Percentiles rank a stretch among this genome's conserved stretches.
Conservation (phyloP, 306 rosid genomes). For the Psophocarpus tetragonolobus region DNA sequence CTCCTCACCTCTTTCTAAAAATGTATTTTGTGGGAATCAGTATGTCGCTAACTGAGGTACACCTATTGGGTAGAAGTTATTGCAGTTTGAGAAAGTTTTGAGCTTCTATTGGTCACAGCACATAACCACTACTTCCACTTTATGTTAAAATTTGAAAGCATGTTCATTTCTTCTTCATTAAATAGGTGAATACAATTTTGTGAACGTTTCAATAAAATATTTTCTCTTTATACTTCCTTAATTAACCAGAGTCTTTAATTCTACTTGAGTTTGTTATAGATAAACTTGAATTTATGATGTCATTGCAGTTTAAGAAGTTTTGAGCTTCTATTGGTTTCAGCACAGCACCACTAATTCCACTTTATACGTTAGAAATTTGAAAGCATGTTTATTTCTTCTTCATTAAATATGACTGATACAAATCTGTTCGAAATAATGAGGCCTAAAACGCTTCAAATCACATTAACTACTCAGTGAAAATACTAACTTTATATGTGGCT, state of each 20-base stretch:
- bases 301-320: not conserved
- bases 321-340: not conserved
- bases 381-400: not conserved
- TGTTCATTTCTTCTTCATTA: too few relatives aligned
- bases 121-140: too few relatives aligned
- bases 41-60: too few relatives aligned
- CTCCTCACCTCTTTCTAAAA: too few relatives aligned
- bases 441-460: not conserved
- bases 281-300: conserved; percentile 12
- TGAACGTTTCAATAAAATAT: too few relatives aligned
- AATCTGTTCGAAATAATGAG: conserved; percentile 5
- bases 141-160: too few relatives aligned
- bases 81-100: too few relatives aligned
- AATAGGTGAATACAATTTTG: too few relatives aligned
- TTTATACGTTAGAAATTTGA: not conserved
- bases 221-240: too few relatives aligned
- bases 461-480: not conserved
- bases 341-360: not conserved
- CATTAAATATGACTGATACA: not conserved
- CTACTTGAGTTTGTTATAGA: conserved; percentile 12
- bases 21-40: too few relatives aligned
- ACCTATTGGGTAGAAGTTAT: too few relatives aligned
- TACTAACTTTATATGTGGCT: not conserved
- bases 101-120: too few relatives aligned
- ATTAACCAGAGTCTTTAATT: not conserved